Evolutionary conservation across 1,284 basidiomycete species (phyloP).

Genomic region (Ceratorhiza oryzae-sativae): DNA sequence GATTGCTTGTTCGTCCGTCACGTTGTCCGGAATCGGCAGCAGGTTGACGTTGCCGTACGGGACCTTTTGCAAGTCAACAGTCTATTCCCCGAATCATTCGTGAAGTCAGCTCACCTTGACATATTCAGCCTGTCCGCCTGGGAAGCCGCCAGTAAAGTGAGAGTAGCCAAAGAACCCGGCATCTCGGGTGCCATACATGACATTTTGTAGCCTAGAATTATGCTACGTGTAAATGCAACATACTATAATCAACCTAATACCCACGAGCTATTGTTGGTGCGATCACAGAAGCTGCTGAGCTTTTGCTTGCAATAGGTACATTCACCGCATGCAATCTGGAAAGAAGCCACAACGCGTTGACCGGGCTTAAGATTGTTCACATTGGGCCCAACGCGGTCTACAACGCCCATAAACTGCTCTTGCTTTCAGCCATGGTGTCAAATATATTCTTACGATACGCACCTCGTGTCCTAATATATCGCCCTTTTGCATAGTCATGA

Average conservation of each 20-base stretch:
- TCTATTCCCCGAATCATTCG: not conserved
- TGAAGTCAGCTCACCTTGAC: slow-evolving; percentile 48
- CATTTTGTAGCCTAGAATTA: slow-evolving; percentile 59
- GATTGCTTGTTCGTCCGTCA: slow-evolving; percentile 55
- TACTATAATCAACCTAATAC: slow-evolving; percentile 44
- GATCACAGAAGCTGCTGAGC: slow-evolving; percentile 73
- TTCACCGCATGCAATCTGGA: slow-evolving; percentile 80
- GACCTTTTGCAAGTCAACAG: slow-evolving; percentile 52
- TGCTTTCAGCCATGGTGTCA: not conserved
- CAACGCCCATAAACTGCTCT: slow-evolving; percentile 69
- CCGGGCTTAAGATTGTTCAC: slow-evolving; percentile 67
- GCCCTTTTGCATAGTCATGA: slow-evolving; percentile 70
- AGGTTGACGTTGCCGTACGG: slow-evolving; percentile 76
- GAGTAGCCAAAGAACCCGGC: slow-evolving; percentile 80
- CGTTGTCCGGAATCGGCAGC: slow-evolving; percentile 69
- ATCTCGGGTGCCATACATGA: slow-evolving; percentile 72
- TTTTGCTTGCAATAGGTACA: slow-evolving; percentile 78
- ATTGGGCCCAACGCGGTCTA: slow-evolving; percentile 69
- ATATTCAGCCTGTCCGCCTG: slow-evolving; percentile 75
- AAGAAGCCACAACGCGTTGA: slow-evolving; percentile 75
- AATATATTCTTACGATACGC: too few relatives aligned
- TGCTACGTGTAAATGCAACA: not conserved
- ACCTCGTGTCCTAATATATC: slow-evolving; percentile 81
- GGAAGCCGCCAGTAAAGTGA: slow-evolving; percentile 76
- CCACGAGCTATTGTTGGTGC: slow-evolving; percentile 70